A percentile compares a stretch with the other conserved stretches of the same genome.
These are phyloP conservation scores for Begonia fuchsioides DNA, from an alignment of 306 rosid species.

Conservation along the genomic window DNA sequence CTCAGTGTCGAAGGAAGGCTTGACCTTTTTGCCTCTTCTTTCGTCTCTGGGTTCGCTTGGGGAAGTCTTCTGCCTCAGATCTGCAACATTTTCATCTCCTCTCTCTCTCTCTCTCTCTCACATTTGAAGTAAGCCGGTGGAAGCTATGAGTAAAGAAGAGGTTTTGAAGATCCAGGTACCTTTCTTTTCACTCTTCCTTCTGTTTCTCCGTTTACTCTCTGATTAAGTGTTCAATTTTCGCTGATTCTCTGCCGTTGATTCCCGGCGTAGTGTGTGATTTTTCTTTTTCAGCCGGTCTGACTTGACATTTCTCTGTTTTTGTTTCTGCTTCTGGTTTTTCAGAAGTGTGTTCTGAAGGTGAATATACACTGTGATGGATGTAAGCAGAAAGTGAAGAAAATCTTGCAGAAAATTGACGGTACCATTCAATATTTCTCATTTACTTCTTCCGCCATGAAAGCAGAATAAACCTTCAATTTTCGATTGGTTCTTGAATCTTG, in stretches of 20 bases:
- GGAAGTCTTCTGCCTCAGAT: slow-evolving; percentile 25
- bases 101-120: background rate
- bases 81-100: slow-evolving; percentile 4
- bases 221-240: background rate
- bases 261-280: background rate
- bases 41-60: slow-evolving; percentile 15
- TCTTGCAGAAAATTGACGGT: slow-evolving; percentile 90
- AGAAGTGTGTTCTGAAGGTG: slow-evolving; percentile 93
- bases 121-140: background rate
- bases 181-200: background rate
- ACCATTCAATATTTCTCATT: background rate
- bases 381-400: slow-evolving; percentile 88
- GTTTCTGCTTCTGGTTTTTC: slow-evolving; percentile 29
- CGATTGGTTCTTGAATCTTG: background rate
- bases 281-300: background rate
- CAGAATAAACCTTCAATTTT: no score
- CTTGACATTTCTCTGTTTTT: background rate
- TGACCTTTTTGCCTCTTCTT: background rate
- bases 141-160: slow-evolving; percentile 75
- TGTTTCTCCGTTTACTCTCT: slow-evolving; percentile 1
- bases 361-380: slow-evolving; percentile 98
- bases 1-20: no score
- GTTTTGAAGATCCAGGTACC: slow-evolving; percentile 81
- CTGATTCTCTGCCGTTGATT: background rate
- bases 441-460: background rate